Percentiles rank a stretch among this genome's conserved stretches.
Evolutionary conservation across 2,329 filamentous ascomycete genomes (phyloP).

Genomic region (Aspergillus glaucus): DNA sequence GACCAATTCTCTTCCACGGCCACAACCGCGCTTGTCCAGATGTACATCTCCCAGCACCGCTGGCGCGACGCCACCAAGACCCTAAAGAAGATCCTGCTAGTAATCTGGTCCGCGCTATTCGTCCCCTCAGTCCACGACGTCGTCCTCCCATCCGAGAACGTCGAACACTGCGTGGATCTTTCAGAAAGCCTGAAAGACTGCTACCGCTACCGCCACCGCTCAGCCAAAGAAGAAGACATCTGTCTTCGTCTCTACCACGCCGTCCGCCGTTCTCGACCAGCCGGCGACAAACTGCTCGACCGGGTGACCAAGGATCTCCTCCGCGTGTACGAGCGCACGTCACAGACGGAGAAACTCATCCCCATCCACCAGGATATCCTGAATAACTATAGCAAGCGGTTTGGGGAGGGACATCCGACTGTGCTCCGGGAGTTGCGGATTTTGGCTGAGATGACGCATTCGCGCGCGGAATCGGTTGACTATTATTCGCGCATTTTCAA

Average conservation of each 20-base stretch:
- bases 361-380: conserved; percentile 34
- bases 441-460: conserved; percentile 30
- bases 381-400: conserved; percentile 30
- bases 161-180: conserved; percentile 43
- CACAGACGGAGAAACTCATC: conserved; percentile 32
- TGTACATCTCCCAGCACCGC: conserved; percentile 43
- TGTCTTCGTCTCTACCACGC: conserved; percentile 32
- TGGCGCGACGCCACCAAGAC: conserved; percentile 43
- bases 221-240: conserved; percentile 32
- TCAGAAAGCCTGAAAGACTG: conserved; percentile 43
- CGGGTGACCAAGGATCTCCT: conserved; percentile 24
- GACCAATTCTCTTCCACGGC: conserved; percentile 38
- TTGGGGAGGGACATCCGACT: conserved; percentile 27
- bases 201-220: conserved; percentile 36
- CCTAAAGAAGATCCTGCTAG: conserved; percentile 41
- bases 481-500: conserved; percentile 35
- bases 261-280: conserved; percentile 19
- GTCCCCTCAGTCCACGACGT: conserved; percentile 41
- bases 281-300: conserved; percentile 26
- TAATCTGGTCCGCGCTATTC: conserved; percentile 44
- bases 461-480: conserved; percentile 31
- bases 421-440: conserved; percentile 34
- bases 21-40: conserved; percentile 32
- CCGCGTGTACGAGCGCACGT: conserved; percentile 22
- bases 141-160: conserved; percentile 35